Evolutionary conservation across 176 grass and related monocot species (phyloP).

Genomic region (Poa pratensis): DNA sequence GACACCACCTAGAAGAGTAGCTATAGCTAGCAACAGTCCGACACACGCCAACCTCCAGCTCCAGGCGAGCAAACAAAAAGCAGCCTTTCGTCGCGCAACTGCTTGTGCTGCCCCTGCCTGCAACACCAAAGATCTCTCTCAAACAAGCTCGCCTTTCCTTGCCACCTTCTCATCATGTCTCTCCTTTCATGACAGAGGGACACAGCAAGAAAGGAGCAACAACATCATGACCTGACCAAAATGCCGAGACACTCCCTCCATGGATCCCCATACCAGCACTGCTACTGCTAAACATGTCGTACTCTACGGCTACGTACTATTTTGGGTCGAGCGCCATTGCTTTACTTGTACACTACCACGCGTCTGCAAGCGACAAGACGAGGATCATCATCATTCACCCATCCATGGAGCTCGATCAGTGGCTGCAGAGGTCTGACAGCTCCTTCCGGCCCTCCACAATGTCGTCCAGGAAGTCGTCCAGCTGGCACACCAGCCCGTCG

Average conservation of each 20-base stretch:
- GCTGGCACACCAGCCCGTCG: slow-evolving; percentile 80
- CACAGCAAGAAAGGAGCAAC: slow-evolving; percentile 39
- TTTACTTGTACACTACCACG: slow-evolving; percentile 49
- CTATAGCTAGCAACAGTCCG: not conserved
- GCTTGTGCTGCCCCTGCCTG: not conserved
- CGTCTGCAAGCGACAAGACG: slow-evolving; percentile 5
- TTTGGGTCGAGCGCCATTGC: not conserved
- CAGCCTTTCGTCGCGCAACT: slow-evolving; percentile 56
- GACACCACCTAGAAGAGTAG: not conserved
- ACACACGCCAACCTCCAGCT: slow-evolving; percentile 39
- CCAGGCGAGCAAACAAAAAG: slow-evolving; percentile 70
- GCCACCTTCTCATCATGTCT: slow-evolving; percentile 32
- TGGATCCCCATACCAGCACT: not conserved
- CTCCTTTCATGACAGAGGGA: slow-evolving; percentile 48
- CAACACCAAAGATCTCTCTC: slow-evolving; percentile 17
- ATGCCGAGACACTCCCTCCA: slow-evolving; percentile 18
- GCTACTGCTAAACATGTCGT: slow-evolving; percentile 3
- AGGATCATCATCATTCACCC: not conserved
- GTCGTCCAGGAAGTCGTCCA: slow-evolving; percentile 99
- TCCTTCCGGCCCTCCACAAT: slow-evolving; percentile 98
- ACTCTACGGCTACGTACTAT: slow-evolving; percentile 31
- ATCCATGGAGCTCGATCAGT: slow-evolving; percentile 32
- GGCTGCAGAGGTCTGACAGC: slow-evolving; percentile 95
- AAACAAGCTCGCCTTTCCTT: not conserved
- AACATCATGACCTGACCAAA: slow-evolving; percentile 55